These are phyloP conservation scores for Prunus armeniaca DNA, from an alignment of 306 rosid genomes.

Conservation along the genomic window DNA sequence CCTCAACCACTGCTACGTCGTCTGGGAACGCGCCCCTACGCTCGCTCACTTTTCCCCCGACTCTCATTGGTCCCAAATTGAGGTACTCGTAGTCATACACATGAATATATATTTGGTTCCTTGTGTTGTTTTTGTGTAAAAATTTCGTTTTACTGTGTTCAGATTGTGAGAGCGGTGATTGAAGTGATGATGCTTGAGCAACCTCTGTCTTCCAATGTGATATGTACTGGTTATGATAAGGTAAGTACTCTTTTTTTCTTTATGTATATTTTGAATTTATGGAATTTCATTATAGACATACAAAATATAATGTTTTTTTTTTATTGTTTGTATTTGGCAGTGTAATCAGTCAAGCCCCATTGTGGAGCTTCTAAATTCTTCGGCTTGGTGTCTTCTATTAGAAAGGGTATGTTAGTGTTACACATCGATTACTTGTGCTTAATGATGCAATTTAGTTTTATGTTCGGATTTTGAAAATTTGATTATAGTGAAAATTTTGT, in stretches of 20 bases:
- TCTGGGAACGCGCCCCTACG: slow-evolving; percentile 39
- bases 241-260: slow-evolving; percentile 25
- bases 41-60: slow-evolving; percentile 16
- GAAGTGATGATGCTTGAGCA: slow-evolving; percentile 32
- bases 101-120: background rate
- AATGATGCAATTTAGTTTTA: background rate
- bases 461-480: background rate
- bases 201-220: slow-evolving; percentile 39
- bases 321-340: slow-evolving; percentile 37
- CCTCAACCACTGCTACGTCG: slow-evolving; percentile 43
- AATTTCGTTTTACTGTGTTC: slow-evolving; percentile 19
- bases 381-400: slow-evolving; percentile 66
- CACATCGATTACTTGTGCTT: background rate
- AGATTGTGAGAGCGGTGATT: slow-evolving; percentile 57
- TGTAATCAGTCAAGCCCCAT: slow-evolving; percentile 37
- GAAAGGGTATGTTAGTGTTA: slow-evolving; percentile 66
- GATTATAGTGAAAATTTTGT: slow-evolving; percentile 5
- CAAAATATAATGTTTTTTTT: background rate
- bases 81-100: slow-evolving; percentile 32
- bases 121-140: background rate
- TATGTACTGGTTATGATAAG: slow-evolving; percentile 50
- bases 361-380: slow-evolving; percentile 51
- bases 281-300: background rate
- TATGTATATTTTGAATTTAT: background rate
- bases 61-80: slow-evolving; percentile 42